phyloP scores from a whole-genome alignment of 441 rosid species.

The Macaranga tanarius region DNA sequence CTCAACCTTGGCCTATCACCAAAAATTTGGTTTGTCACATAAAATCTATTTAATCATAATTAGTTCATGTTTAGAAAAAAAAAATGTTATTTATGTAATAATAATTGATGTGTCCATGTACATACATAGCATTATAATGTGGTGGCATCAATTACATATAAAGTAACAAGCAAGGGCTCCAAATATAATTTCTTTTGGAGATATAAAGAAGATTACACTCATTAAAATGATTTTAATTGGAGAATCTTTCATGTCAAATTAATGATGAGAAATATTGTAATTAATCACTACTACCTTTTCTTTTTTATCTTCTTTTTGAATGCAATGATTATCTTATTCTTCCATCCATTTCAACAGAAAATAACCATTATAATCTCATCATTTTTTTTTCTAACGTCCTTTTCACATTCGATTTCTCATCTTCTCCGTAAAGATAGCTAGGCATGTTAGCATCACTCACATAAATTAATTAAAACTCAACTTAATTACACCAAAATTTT shows the following conservation, averaged over 20 bases:
- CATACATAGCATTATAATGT: background rate
- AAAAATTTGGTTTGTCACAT: too few species aligned
- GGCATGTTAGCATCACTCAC: conserved; percentile 8
- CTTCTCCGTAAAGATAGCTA: conserved; percentile 7
- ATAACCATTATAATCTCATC: background rate
- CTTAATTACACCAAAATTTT: background rate
- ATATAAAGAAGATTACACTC: background rate
- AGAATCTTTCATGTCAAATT: conserved; percentile 8
- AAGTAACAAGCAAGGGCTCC: background rate
- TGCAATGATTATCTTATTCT: conserved; percentile 7
- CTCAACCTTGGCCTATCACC: too few species aligned
- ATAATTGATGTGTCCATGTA: background rate
- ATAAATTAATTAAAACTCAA: conserved; percentile 1
- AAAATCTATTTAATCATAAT: background rate
- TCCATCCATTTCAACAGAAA: conserved; percentile 13
- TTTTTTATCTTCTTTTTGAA: background rate
- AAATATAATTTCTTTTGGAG: background rate
- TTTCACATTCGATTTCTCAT: conserved; percentile 16
- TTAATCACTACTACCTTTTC: background rate
- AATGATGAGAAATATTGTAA: background rate
- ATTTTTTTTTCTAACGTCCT: conserved; percentile 15
- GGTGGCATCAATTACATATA: background rate
- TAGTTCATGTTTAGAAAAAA: background rate
- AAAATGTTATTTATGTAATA: background rate
- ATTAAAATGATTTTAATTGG: background rate